A percentile compares a stretch with the other conserved stretches of the same genome.
These are phyloP conservation scores for Jaltomata sinuosa DNA, from an alignment of 257 asterid species.

Conservation along the genomic window DNA sequence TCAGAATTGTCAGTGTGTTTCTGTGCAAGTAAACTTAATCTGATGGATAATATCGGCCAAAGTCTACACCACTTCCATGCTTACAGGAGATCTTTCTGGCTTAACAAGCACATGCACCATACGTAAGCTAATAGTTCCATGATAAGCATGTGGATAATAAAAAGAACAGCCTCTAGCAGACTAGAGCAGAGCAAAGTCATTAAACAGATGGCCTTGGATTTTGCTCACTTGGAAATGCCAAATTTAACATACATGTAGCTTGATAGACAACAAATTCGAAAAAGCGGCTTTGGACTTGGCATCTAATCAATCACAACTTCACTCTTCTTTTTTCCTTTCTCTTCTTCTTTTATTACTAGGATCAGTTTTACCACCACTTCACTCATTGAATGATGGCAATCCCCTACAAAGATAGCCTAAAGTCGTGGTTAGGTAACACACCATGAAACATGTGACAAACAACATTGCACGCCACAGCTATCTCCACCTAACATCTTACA, in stretches of 20 bases:
- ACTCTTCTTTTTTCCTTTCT: background rate
- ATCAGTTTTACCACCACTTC: background rate
- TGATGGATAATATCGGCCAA: background rate
- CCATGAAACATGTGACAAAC: background rate
- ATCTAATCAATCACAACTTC: background rate
- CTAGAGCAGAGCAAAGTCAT: background rate
- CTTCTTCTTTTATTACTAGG: background rate
- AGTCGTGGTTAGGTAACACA: background rate
- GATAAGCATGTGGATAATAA: background rate
- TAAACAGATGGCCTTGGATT: background rate
- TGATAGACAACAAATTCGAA: background rate
- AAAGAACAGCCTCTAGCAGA: background rate
- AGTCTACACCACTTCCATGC: background rate
- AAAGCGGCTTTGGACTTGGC: background rate
- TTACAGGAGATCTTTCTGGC: background rate
- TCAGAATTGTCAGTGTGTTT: background rate
- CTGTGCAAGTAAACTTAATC: background rate
- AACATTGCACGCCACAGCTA: background rate
- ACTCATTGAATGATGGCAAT: background rate
- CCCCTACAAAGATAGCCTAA: background rate
- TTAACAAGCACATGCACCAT: background rate
- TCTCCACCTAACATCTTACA: background rate
- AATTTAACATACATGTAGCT: background rate
- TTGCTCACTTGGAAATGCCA: background rate
- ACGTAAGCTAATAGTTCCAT: background rate